Base-by-base conservation (phyloP, 164 flowering plant species). In the Houttuynia cordata region DNA sequence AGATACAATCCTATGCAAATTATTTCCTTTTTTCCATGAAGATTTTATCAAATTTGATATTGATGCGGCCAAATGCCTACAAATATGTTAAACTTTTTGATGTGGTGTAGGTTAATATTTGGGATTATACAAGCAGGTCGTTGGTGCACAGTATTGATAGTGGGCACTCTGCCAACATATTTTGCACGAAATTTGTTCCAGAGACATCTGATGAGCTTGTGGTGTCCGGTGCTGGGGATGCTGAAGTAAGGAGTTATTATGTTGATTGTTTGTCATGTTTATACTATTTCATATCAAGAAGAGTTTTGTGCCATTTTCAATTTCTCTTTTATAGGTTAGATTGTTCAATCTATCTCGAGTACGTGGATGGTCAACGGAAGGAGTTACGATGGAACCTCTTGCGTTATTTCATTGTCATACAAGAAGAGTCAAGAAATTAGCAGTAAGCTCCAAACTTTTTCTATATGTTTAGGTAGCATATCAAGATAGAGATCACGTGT, bases 131-230 rank as follows among this genome's bases (percentile, higher is more conserved):
- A 65, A 68, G 76, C 66, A 70, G 68, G 57, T 82, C 74, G 67
- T 94, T 86, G 68, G 70, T 87, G 77, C 90, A 83, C 51, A 80
- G 83, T 62, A 71, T 89, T 50, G 98, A 87, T 47, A 84, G 83
- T 55, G 98, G 98, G 12, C 98, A 93, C 75, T 69, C 88, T 57
- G 78, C 92, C 41, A 93, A 93, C 67, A 89, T 93, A 74, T 89
- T 93, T 60, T 93, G 98, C 61, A 78, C 96, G 60, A 93, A 93
- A 66, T 87, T 93, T 76, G 70, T 93, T 52, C 98, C 98, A 17
- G 98, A 87, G 77, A 87, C 94, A 34, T 83, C 86, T 58, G 96
- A 89, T 80, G 97, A 89, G 69, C 81, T 87, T 69, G 96, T 93
- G 37, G 92, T 78, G 37, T 93, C 98, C 63, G 96, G 97, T 45